Percentiles rank a stretch among this genome's conserved stretches.
These are phyloP conservation scores for Pseudoturritis turrita DNA, from an alignment of 345 rosid species.

Conservation along the genomic window DNA sequence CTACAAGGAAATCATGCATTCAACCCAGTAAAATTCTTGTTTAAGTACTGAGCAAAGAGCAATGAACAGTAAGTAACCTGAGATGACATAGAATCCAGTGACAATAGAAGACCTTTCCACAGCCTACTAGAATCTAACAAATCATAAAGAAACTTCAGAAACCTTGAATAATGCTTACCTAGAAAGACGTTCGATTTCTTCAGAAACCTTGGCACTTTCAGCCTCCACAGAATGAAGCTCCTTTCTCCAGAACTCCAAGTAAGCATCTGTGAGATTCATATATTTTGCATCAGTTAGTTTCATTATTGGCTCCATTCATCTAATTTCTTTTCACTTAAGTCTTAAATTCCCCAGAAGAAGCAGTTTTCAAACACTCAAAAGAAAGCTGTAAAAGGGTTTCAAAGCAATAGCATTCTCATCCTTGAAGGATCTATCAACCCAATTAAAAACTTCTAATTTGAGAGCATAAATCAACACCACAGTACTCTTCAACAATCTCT, in stretches of 20 bases:
- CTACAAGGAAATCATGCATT: background rate
- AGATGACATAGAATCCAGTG: slow-evolving; percentile 45
- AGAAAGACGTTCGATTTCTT: slow-evolving; percentile 58
- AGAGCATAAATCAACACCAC: slow-evolving; percentile 40
- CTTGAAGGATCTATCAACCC: background rate
- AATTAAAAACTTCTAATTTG: too few species aligned
- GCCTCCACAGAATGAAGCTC: slow-evolving; percentile 55
- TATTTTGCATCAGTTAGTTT: background rate
- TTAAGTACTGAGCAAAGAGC: background rate
- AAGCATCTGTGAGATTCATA: slow-evolving; percentile 45
- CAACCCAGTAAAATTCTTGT: background rate
- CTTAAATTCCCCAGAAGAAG: background rate
- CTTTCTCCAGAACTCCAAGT: slow-evolving; percentile 48
- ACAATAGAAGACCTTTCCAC: slow-evolving; percentile 51
- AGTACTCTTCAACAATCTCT: slow-evolving; percentile 52
- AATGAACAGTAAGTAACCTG: slow-evolving; percentile 46
- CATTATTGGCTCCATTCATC: background rate
- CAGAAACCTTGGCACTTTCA: slow-evolving; percentile 52
- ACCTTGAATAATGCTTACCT: too few species aligned
- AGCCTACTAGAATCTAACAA: slow-evolving; percentile 56
- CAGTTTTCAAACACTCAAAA: background rate
- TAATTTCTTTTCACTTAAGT: background rate
- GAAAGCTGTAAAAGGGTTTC: background rate
- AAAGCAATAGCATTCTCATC: background rate
- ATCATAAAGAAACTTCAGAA: too few species aligned